Conservation (phyloP, 2,329 filamentous ascomycete species). For the Aurifilum marmelostoma region DNA sequence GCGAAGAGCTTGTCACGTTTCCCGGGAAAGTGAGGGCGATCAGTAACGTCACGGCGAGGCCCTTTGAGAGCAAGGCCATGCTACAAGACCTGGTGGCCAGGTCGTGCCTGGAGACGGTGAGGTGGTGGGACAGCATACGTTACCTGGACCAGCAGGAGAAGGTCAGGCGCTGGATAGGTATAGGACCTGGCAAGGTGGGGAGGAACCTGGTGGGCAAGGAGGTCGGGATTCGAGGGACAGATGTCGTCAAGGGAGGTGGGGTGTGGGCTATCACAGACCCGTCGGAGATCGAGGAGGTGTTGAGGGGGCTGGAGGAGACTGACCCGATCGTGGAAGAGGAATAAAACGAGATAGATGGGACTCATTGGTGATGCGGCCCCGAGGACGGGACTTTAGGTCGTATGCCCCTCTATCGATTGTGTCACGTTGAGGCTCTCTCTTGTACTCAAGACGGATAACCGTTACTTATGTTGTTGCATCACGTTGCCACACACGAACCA, state of each 20-base stretch:
- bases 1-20: constrained; percentile 71
- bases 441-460: not conserved
- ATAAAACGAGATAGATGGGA: constrained; percentile 46
- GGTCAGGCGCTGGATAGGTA: constrained; percentile 84
- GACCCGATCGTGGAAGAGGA: constrained; percentile 56
- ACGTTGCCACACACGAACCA: not conserved
- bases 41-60: constrained; percentile 82
- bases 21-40: constrained; percentile 77
- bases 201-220: constrained; percentile 94
- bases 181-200: constrained; percentile 92
- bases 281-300: constrained; percentile 70
- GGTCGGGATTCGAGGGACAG: constrained; percentile 81
- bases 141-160: constrained; percentile 84
- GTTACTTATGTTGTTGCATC: not conserved
- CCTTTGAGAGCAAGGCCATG: constrained; percentile 73
- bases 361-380: constrained; percentile 25
- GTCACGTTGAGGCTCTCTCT: not conserved
- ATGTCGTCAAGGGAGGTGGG: constrained; percentile 82
- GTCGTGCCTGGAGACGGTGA: constrained; percentile 87
- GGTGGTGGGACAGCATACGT: constrained; percentile 92
- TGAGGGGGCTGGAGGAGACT: constrained; percentile 68
- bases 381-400: not conserved
- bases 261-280: constrained; percentile 92
- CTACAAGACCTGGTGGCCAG: constrained; percentile 78
- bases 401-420: not conserved